These are phyloP conservation scores for Rhizopogon rudus DNA, from an alignment of 768 basidiomycete genomes.

Conservation along the genomic window DNA sequence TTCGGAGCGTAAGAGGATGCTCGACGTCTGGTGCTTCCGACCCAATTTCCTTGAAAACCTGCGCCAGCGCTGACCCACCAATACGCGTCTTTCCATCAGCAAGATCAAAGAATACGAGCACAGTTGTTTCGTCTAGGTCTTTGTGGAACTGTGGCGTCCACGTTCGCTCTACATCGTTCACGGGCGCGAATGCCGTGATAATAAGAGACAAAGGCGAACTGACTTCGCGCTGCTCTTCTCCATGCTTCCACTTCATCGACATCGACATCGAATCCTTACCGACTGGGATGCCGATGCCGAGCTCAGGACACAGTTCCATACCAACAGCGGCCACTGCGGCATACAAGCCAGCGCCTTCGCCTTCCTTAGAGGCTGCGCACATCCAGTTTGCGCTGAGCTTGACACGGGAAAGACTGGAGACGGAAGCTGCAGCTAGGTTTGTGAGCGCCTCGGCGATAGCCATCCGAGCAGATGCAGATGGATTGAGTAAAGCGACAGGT, in stretches of 20 bases:
- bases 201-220: conserved; percentile 91
- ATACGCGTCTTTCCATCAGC: conserved; percentile 76
- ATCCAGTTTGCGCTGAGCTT: conserved; percentile 99
- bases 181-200: conserved; percentile 90
- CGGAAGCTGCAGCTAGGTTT: conserved; percentile 80
- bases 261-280: conserved; percentile 99
- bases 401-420: conserved; percentile 64
- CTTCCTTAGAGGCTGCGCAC: conserved; percentile 86
- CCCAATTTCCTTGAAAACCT: conserved; percentile 93
- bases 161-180: conserved; percentile 70
- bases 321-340: conserved; percentile 89
- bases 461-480: conserved; percentile 93
- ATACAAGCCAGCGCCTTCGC: conserved; percentile 88
- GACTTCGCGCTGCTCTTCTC: conserved; percentile 67
- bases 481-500: conserved; percentile 80
- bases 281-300: conserved; percentile 94
- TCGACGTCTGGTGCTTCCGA: conserved; percentile 84
- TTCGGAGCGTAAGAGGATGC: conserved; percentile 64
- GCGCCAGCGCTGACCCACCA: conserved; percentile 93
- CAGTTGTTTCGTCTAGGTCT: conserved; percentile 57
- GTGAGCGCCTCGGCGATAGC: conserved; percentile 92
- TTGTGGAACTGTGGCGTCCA: conserved; percentile 90
- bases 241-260: conserved; percentile 89
- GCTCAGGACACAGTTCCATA: conserved; percentile 86
- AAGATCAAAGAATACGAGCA: conserved; percentile 86